phyloP scores from a whole-genome alignment of 805 yeast species.

The Diddensiella transvaalensis region DNA sequence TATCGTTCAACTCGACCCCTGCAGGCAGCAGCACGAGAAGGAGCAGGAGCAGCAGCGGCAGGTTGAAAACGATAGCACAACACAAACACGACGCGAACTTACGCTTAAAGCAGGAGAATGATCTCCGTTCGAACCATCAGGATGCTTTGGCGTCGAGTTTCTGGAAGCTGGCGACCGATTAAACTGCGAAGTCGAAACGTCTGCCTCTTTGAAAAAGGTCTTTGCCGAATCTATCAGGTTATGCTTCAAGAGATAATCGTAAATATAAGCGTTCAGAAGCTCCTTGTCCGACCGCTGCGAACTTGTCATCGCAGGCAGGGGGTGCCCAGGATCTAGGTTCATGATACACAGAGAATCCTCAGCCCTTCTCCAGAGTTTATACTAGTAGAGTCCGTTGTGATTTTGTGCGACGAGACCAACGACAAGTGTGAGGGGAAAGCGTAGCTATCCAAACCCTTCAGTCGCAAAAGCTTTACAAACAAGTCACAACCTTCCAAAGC shows the following conservation, averaged over 20 bases:
- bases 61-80: background rate
- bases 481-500: background rate
- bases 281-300: slow-evolving; percentile 24
- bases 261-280: slow-evolving; percentile 71
- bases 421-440: too few relatives aligned
- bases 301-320: background rate
- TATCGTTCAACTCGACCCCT: too few relatives aligned
- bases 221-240: slow-evolving; percentile 69
- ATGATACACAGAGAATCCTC: background rate
- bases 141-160: slow-evolving; percentile 14
- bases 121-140: slow-evolving; percentile 4
- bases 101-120: slow-evolving; percentile 4
- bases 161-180: slow-evolving; percentile 29
- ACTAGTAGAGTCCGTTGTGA: too few relatives aligned
- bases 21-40: too few relatives aligned
- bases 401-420: too few relatives aligned
- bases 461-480: too few relatives aligned
- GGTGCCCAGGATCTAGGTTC: background rate
- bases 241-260: slow-evolving; percentile 77
- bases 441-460: too few relatives aligned
- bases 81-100: background rate
- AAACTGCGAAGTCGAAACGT: slow-evolving; percentile 39
- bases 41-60: slow-evolving; percentile 2
- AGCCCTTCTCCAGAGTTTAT: too few relatives aligned
- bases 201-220: slow-evolving; percentile 73